These are phyloP conservation scores for Apiotrichum sp. DNA, from an alignment of 1,284 basidiomycete genomes.

Conservation along the genomic window DNA sequence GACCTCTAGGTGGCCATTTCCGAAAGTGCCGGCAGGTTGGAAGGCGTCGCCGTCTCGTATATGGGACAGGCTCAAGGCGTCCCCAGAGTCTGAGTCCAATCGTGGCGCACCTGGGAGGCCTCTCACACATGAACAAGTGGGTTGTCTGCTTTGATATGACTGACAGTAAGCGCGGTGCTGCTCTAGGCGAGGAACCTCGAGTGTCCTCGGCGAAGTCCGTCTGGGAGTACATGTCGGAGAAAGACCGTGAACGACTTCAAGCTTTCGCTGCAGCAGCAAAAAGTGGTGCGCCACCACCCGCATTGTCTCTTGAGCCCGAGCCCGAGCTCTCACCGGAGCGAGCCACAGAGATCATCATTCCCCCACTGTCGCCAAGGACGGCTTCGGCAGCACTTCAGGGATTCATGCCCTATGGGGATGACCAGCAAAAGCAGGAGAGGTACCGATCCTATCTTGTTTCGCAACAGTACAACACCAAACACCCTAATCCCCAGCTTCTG, in stretches of 20 bases:
- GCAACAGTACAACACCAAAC: constrained; percentile 53
- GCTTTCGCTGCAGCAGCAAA: constrained; percentile 51
- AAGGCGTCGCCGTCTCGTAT: constrained; percentile 70
- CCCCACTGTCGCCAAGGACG: constrained; percentile 60
- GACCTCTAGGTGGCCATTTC: constrained; percentile 63
- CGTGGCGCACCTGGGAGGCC: constrained; percentile 28
- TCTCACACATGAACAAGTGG: constrained; percentile 40
- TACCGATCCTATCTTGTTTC: constrained; percentile 77
- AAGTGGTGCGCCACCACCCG: constrained; percentile 12
- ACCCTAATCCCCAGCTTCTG: constrained; percentile 51
- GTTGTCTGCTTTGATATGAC: constrained; percentile 8
- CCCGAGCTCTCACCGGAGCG: constrained; percentile 16
- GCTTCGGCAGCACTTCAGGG: constrained; percentile 82
- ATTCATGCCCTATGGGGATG: constrained; percentile 79
- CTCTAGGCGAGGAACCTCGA: constrained; percentile 75
- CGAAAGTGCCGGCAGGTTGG: constrained; percentile 77
- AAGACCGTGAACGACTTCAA: constrained; percentile 78
- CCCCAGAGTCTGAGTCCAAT: constrained; percentile 43
- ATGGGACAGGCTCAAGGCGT: constrained; percentile 58
- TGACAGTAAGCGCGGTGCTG: constrained; percentile 60
- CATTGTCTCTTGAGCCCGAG: constrained; percentile 20
- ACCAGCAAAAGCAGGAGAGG: constrained; percentile 73
- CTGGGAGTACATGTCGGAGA: constrained; percentile 87
- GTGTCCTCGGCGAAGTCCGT: constrained; percentile 56
- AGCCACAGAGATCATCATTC: constrained; percentile 51